Base-by-base conservation (phyloP, 441 rosid species). In the Pelargonium citronellum region DNA sequence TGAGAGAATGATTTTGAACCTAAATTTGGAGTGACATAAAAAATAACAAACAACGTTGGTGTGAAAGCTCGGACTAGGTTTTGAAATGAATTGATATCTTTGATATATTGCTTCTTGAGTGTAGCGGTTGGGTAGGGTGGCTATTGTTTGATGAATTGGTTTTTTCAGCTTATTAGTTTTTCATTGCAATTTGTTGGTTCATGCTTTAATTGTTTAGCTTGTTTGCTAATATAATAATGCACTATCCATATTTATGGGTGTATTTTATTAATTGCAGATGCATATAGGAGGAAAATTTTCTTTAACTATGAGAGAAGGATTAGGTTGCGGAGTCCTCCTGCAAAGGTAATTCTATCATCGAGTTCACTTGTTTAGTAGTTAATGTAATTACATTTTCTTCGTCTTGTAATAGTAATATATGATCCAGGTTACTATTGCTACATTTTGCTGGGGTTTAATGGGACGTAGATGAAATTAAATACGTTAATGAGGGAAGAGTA, bases 251-350 rank as follows among this genome's bases (percentile, higher is more conserved):
- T 1, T 47, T 47, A 47, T 47, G 3, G 6, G 12, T 8, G 1
- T n/a, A 27, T 47, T 22, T 67, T 10, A 47, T 10, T 47, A 47
- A 47, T n/a, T 75, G 22, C 85, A 94, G 99, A 91, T 66, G 85
- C 85, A 27, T 87, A 61, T 78, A 86, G 99, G 83, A 87, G 94
- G 76, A 94, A 80, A 76, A 74, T 94, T 72, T 94, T 91, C 87
- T 94, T 91, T 66, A 89, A 91, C 16, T 94, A 94, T 68, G 99
- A 94, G 91, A 91, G 91, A 79, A 88, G 97, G 70, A 83, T 94
- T 9, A 81, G 97, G 79, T 71, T 91, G 73, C 87, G 83, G 67
- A 94, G 99, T 78, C 90, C 88, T 15, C 99, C 97, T 5, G 99
- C 90, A 69, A 94, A 91, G 93, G 98, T 92, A 41, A 64, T 20